phyloP scores from a whole-genome alignment of 768 basidiomycete species.

The Termitomyces sp. region DNA sequence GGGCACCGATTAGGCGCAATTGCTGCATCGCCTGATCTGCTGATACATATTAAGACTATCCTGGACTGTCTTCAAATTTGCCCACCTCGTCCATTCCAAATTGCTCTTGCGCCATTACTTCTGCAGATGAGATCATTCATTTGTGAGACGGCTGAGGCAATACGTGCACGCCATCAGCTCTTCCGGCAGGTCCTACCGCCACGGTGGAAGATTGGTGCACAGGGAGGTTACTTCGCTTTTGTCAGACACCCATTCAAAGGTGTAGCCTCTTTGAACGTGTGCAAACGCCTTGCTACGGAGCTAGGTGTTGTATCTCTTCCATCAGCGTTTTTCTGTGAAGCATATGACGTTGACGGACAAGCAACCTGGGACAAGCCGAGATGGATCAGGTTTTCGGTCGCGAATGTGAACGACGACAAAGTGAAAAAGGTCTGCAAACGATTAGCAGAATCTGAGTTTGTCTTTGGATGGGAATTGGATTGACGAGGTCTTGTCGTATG shows the following conservation, averaged over 20 bases:
- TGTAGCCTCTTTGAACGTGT: constrained; percentile 46
- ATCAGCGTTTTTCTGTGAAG: constrained; percentile 50
- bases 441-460: constrained; percentile 31
- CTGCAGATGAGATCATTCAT: constrained; percentile 49
- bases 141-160: constrained; percentile 37
- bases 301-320: constrained; percentile 67
- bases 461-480: constrained; percentile 33
- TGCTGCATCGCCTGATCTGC: constrained; percentile 52
- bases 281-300: constrained; percentile 51
- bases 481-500: too few species aligned
- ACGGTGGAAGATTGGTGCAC: constrained; percentile 58
- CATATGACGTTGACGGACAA: constrained; percentile 25
- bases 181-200: constrained; percentile 46
- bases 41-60: constrained; percentile 43
- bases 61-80: constrained; percentile 82
- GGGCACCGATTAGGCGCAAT: constrained; percentile 78
- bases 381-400: constrained; percentile 79
- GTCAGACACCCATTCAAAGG: constrained; percentile 59
- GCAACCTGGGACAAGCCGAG: constrained; percentile 36
- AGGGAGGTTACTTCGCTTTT: constrained; percentile 78
- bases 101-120: constrained; percentile 57
- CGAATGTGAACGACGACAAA: constrained; percentile 68
- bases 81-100: constrained; percentile 66
- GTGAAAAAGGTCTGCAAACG: constrained; percentile 48
- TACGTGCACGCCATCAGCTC: constrained; percentile 48